These are phyloP conservation scores for Mrakia gelida DNA, from an alignment of 768 basidiomycete genomes.

Conservation along the genomic window DNA sequence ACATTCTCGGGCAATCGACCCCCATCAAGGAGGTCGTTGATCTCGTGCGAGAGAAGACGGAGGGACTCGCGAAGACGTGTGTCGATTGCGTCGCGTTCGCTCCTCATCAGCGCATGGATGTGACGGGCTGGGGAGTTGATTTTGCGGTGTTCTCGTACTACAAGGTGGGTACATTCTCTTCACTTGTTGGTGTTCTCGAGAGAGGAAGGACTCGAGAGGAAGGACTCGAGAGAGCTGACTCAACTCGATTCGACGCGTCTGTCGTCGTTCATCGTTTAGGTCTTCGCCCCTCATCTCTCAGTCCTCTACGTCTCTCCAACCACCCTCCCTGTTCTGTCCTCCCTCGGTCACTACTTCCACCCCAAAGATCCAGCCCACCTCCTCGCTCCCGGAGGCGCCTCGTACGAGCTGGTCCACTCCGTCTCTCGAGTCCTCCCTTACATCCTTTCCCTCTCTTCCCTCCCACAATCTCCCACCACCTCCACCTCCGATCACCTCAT, in stretches of 20 bases:
- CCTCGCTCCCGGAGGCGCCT: constrained; percentile 68
- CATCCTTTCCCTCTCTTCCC: constrained; percentile 53
- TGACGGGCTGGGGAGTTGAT: constrained; percentile 71
- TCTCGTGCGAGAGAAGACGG: constrained; percentile 54
- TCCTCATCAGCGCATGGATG: constrained; percentile 67
- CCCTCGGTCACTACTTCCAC: constrained; percentile 70
- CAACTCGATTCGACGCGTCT: not conserved
- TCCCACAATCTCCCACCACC: constrained; percentile 5
- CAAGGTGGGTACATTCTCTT: constrained; percentile 53
- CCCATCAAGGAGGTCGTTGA: constrained; percentile 58
- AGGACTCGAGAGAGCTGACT: not conserved
- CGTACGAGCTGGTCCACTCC: constrained; percentile 66
- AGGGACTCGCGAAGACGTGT: constrained; percentile 59
- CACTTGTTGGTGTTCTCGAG: not conserved
- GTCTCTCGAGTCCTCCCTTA: constrained; percentile 61
- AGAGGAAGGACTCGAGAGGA: no score
- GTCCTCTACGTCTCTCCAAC: constrained; percentile 58
- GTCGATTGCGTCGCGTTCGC: constrained; percentile 77
- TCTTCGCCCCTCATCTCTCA: constrained; percentile 70
- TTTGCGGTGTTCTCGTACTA: constrained; percentile 68
- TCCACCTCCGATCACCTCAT: constrained; percentile 41
- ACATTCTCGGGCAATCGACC: constrained; percentile 64
- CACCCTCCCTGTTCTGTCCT: constrained; percentile 52
- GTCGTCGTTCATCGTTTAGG: constrained; percentile 44
- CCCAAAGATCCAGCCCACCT: constrained; percentile 52